A percentile compares a stretch with the other conserved stretches of the same genome.
Evolutionary conservation across 2,329 filamentous ascomycete species (phyloP).

Genomic region (Lasiodiplodia citricola): DNA sequence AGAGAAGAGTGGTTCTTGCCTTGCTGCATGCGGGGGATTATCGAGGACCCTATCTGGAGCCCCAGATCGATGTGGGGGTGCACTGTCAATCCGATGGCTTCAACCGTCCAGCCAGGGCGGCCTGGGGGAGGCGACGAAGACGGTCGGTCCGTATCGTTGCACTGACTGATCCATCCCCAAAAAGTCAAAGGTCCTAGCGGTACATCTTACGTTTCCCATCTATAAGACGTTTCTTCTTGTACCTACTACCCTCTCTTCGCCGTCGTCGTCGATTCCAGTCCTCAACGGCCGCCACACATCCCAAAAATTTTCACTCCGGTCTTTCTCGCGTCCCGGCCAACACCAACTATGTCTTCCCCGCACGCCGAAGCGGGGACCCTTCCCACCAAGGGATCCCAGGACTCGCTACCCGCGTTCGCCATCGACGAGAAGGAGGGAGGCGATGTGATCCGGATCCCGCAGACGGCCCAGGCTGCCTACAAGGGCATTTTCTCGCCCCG

Average conservation of each 20-base stretch:
- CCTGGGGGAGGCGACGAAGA: background rate
- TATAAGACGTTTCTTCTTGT: constrained; percentile 11
- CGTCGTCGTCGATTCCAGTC: background rate
- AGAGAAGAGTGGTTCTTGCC: constrained; percentile 18
- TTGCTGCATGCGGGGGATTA: constrained; percentile 19
- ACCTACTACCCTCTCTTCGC: background rate
- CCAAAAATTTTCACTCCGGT: background rate
- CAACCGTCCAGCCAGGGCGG: background rate
- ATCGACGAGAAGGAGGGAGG: constrained; percentile 16
- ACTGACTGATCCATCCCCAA: constrained; percentile 19
- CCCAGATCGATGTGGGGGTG: constrained; percentile 23
- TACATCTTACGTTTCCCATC: constrained; percentile 2
- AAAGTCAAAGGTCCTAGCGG: constrained; percentile 15
- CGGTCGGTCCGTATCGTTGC: constrained; percentile 21
- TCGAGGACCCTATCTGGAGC: constrained; percentile 22
- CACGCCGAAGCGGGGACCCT: background rate
- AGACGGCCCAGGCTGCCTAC: constrained; percentile 21
- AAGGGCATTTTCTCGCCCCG: constrained; percentile 26
- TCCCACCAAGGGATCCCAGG: constrained; percentile 1
- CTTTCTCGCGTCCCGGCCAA: background rate
- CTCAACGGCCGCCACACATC: background rate
- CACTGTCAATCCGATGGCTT: constrained; percentile 23
- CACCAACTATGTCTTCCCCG: background rate
- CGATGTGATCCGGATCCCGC: constrained; percentile 19
- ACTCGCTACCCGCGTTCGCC: background rate